A percentile compares a stretch with the other conserved stretches of the same genome.
phyloP scores from a whole-genome alignment of 306 rosid genomes.

The Fragaria nilgerrensis region DNA sequence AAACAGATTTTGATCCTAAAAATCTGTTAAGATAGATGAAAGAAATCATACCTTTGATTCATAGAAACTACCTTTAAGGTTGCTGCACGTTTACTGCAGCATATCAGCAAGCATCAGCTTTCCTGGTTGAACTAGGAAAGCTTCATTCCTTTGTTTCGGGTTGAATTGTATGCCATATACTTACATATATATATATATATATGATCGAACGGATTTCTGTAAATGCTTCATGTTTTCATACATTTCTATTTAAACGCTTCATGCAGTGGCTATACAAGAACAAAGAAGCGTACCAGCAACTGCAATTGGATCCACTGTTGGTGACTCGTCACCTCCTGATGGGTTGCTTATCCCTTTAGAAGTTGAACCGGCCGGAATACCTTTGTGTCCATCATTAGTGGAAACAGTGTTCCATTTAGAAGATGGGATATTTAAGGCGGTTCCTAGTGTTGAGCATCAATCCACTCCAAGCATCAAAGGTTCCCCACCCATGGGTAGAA shows the following conservation, averaged over 20 bases:
- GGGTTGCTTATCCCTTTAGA: conserved; percentile 60
- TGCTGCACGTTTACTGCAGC: too few species aligned
- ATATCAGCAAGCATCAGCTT: too few species aligned
- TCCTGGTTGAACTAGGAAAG: too few species aligned
- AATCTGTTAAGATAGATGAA: too few species aligned
- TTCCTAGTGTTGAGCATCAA: conserved; percentile 83
- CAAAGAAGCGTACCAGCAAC: conserved; percentile 83
- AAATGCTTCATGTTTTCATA: background rate
- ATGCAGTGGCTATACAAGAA: conserved; percentile 85
- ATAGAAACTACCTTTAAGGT: too few species aligned
- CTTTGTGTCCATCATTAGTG: conserved; percentile 45
- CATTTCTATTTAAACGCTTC: conserved; percentile 1
- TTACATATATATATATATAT: too few species aligned
- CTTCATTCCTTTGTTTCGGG: too few species aligned
- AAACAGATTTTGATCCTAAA: too few species aligned
- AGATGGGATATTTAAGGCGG: conserved; percentile 55
- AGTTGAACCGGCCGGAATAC: conserved; percentile 42
- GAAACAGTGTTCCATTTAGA: conserved; percentile 74
- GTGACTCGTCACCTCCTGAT: conserved; percentile 85
- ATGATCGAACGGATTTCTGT: too few species aligned
- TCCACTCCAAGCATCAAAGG: conserved; percentile 69
- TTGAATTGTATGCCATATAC: too few species aligned
- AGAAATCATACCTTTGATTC: too few species aligned
- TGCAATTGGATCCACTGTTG: conserved; percentile 74
- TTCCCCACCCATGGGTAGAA: conserved; percentile 57